These are phyloP conservation scores for Sarcodon sp. DNA, from an alignment of 768 basidiomycete genomes.

Conservation along the genomic window DNA sequence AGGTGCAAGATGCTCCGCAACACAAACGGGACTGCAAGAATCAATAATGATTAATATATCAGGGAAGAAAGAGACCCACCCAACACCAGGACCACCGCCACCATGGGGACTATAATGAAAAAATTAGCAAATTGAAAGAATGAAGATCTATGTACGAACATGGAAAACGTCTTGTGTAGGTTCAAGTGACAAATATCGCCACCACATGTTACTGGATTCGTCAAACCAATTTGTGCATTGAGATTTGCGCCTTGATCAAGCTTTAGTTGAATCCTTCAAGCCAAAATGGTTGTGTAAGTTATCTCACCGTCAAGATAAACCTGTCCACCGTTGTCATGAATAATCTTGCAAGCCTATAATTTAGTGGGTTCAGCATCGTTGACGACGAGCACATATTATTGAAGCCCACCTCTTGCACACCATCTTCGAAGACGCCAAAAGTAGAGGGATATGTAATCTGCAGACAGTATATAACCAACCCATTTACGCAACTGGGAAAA, in stretches of 20 bases:
- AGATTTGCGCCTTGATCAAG: constrained; percentile 63
- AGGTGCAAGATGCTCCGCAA: constrained; percentile 83
- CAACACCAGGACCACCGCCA: constrained; percentile 94
- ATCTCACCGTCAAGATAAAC: constrained; percentile 83
- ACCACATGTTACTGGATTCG: constrained; percentile 88
- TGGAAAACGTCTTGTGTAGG: constrained; percentile 95
- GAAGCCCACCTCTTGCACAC: constrained; percentile 53
- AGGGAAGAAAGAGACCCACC: constrained; percentile 29
- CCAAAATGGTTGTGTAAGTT: background rate
- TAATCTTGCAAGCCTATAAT: constrained; percentile 74
- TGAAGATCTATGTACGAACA: constrained; percentile 32
- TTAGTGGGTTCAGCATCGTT: constrained; percentile 2
- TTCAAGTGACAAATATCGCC: constrained; percentile 98
- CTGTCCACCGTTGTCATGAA: constrained; percentile 92
- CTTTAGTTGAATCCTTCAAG: background rate
- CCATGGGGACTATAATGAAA: constrained; percentile 66
- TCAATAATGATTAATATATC: background rate
- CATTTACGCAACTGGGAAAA: constrained; percentile 1
- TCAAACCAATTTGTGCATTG: constrained; percentile 88
- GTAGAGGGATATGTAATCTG: constrained; percentile 96
- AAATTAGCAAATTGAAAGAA: background rate
- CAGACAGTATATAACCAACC: constrained; percentile 1
- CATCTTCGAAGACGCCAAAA: constrained; percentile 94
- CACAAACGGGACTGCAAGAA: constrained; percentile 69
- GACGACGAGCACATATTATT: background rate